Base-by-base conservation (phyloP, 768 basidiomycete genomes). In the Boletus sp. region DNA sequence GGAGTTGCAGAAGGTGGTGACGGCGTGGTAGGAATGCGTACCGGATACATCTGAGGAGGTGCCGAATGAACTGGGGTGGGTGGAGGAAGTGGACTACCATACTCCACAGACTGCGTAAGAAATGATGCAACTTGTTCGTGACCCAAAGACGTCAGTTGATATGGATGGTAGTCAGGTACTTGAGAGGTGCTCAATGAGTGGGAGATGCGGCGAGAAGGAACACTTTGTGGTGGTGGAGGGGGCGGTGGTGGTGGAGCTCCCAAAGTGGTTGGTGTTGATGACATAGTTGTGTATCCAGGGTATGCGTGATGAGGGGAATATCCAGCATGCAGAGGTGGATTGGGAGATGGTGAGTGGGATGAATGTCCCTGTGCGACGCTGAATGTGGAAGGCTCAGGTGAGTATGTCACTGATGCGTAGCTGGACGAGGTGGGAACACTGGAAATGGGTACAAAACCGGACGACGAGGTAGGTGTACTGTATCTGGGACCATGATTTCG, bases 381-480 rank as follows among this genome's bases (percentile, higher is more conserved):
- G 54, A 71, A 75, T 39, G 61, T 56, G 11, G 70, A 66, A 32
- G 65, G 64, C 32, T 71, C 71, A 9, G 74, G 64, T 17, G 73
- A 66, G 58, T 78, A 76, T 11, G 75, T 56, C 50, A 75, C 54
- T 18, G 72, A 55, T 14, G 62, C 63, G 61, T 78, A 80, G 48
- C 72, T 68, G 7, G 78, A 70, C 12, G 77, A 64, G 39, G 71
- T 54, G n/a, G 73, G 64, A 52, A 53, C 12, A 33, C 32, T 77
- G 29, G 78, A 67, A 45, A 87, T 65, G 39, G 88, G 84, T 52
- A 82, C 73, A 63, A 90, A 92, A 12, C 89, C 88, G 11, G 89
- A 87, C 0, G 88, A 84, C 7, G 83, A 73, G 1, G 81, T 65
- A 18, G 88, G 87, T 56, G 89, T 74, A 62, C 85, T 90, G 61